These are phyloP conservation scores for Ceratopteris richardii DNA, from an alignment of 75 land plant genomes.

Conservation along the genomic window DNA sequence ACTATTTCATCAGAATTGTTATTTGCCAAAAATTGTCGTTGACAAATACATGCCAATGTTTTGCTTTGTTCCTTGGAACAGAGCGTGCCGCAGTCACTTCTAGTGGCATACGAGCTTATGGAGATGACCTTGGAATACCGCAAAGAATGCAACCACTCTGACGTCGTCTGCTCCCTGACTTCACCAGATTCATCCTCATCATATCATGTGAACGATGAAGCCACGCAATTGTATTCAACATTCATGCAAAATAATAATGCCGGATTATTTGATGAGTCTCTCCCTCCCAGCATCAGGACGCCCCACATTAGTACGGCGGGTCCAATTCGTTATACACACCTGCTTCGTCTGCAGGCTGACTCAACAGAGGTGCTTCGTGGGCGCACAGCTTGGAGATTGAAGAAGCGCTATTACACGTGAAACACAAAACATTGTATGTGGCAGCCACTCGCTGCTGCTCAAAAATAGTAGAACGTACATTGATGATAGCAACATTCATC, in stretches of 20 bases:
- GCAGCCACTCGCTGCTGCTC: too few species aligned
- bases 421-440: too few species aligned
- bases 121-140: slow-evolving; percentile 80
- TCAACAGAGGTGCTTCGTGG: slow-evolving; percentile 65
- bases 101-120: slow-evolving; percentile 63
- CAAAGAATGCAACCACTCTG: slow-evolving; percentile 67
- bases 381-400: slow-evolving; percentile 73
- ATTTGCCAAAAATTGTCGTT: neutral
- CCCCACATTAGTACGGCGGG: too few species aligned
- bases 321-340: slow-evolving; percentile 44
- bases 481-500: too few species aligned
- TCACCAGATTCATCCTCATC: too few species aligned
- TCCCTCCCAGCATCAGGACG: too few species aligned
- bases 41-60: slow-evolving; percentile 1
- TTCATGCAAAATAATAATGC: too few species aligned
- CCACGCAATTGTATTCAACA: too few species aligned
- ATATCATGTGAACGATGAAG: too few species aligned
- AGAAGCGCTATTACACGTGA: slow-evolving; percentile 13
- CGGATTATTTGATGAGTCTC: too few species aligned
- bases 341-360: slow-evolving; percentile 50
- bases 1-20: neutral
- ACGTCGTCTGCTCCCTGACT: too few species aligned
- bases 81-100: slow-evolving; percentile 60
- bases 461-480: too few species aligned
- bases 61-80: slow-evolving; percentile 18